Conservation (phyloP, 2,329 filamentous ascomycete species). For the Mariannaea elegans region DNA sequence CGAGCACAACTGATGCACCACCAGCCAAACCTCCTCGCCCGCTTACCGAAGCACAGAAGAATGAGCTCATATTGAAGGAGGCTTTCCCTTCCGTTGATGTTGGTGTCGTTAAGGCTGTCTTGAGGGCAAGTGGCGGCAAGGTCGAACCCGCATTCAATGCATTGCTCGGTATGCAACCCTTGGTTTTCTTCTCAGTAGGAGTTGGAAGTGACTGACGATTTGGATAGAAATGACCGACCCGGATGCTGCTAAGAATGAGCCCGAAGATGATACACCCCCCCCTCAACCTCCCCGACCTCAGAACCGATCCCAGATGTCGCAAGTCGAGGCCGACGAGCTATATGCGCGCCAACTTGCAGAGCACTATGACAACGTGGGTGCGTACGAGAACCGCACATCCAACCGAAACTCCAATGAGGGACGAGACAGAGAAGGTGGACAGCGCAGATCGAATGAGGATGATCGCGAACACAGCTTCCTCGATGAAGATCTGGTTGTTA, state of each 20-base stretch:
- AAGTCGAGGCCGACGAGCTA: constrained; percentile 89
- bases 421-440: constrained; percentile 53
- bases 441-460: constrained; percentile 55
- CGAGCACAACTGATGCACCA: constrained; percentile 53
- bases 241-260: constrained; percentile 66
- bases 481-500: constrained; percentile 93
- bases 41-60: constrained; percentile 81
- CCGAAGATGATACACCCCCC: constrained; percentile 64
- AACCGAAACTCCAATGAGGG: constrained; percentile 47
- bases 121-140: constrained; percentile 84
- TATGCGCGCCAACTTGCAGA: constrained; percentile 94
- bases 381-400: constrained; percentile 65
- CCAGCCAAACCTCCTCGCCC: constrained; percentile 90
- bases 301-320: constrained; percentile 71
- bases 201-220: constrained; percentile 19
- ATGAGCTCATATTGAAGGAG: constrained; percentile 88
- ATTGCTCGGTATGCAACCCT: constrained; percentile 70
- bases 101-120: constrained; percentile 84
- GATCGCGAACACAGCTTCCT: constrained; percentile 89
- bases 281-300: constrained; percentile 82
- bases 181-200: not conserved
- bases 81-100: constrained; percentile 88
- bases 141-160: constrained; percentile 97
- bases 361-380: constrained; percentile 77
- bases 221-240: constrained; percentile 79